Conservation (phyloP, 1,284 basidiomycete species). For the Boletus sp. region DNA sequence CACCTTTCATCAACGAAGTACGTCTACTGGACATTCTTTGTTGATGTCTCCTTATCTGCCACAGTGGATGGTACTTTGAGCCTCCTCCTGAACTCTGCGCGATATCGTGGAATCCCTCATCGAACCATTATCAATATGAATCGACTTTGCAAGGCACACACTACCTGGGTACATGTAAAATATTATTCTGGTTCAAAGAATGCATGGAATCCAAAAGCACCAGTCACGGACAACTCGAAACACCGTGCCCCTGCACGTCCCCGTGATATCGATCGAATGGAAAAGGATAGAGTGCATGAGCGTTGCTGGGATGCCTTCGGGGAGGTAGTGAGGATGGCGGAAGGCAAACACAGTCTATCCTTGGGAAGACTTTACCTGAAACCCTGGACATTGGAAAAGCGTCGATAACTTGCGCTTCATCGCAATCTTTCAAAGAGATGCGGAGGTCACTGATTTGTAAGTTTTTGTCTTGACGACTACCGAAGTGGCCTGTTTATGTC, state of each 20-base stretch:
- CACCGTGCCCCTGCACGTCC: slow-evolving; percentile 3
- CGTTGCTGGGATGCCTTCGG: slow-evolving; percentile 33
- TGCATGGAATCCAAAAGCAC: slow-evolving; percentile 47
- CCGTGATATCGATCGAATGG: slow-evolving; percentile 16
- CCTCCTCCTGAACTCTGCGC: slow-evolving; percentile 51
- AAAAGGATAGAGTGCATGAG: slow-evolving; percentile 23
- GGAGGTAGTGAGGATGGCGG: slow-evolving; percentile 32
- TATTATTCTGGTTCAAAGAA: slow-evolving; percentile 22
- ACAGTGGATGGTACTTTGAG: slow-evolving; percentile 55
- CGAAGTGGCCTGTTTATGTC: background rate
- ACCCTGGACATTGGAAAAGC: slow-evolving; percentile 24
- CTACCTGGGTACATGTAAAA: slow-evolving; percentile 22
- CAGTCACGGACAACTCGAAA: slow-evolving; percentile 24
- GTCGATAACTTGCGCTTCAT: background rate
- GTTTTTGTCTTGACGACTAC: slow-evolving; percentile 2
- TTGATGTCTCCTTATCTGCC: slow-evolving; percentile 5
- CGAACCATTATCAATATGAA: slow-evolving; percentile 49
- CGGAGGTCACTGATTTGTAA: slow-evolving; percentile 4
- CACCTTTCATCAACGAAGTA: slow-evolving; percentile 50
- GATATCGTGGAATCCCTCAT: slow-evolving; percentile 60
- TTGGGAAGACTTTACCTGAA: slow-evolving; percentile 30
- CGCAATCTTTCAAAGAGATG: background rate
- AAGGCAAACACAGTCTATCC: slow-evolving; percentile 29
- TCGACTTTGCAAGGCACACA: slow-evolving; percentile 34
- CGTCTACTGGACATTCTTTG: slow-evolving; percentile 9